Evolutionary conservation across 2,329 filamentous ascomycete genomes (phyloP), one percentile per base, ranked within the genome.

Genomic region (Ophiosphaerella korrae): DNA sequence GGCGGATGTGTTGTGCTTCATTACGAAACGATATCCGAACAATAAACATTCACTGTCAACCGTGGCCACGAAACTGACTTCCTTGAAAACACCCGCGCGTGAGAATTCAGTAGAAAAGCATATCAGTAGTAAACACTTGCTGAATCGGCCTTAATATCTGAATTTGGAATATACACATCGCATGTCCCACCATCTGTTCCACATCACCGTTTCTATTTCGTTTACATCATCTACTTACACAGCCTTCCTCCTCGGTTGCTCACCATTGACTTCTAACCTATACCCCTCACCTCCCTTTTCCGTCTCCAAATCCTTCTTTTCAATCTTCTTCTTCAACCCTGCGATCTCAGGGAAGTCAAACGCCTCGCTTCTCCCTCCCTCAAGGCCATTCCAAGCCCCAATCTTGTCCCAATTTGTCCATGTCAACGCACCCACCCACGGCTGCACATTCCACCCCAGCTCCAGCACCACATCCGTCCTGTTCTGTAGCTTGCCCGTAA

Each of bases 381-480:
- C 77, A 54, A 92, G 66, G 46, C 77, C 80, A 76, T 85, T 82
- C 89, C 89, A 92, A 42, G 77, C 72, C 8, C 83, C 83, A 48
- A 83, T 74, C 58, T 74, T 72, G 51, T 64, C 50, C 64, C 63
- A 70, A 48, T 77, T 77, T 31, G 70, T 88, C 94, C 94, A 99
- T 36, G 88, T 88, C 73, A 97, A 75, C 45, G 88, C 76, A 12
- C 94, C 94, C 9, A 99, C 91, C 90, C 93, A 97, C 29, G 94
- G 94, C 80, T 99, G 94, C 53, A 97, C 89, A 76, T 97, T 97
- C 85, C 96, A 99, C 70, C 94, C 88, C 45, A 97, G 79, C 65
- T 87, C 86, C 56, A 99, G 79, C 26, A 84, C 87, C 49, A 93
- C 90, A 71, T 94, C 86, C 43, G 82, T 78, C 42, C 85, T 80